Percentiles rank a stretch among this genome's conserved stretches.
phyloP scores from a whole-genome alignment of 148 eudicot species.

The Rhododendron henanense region DNA sequence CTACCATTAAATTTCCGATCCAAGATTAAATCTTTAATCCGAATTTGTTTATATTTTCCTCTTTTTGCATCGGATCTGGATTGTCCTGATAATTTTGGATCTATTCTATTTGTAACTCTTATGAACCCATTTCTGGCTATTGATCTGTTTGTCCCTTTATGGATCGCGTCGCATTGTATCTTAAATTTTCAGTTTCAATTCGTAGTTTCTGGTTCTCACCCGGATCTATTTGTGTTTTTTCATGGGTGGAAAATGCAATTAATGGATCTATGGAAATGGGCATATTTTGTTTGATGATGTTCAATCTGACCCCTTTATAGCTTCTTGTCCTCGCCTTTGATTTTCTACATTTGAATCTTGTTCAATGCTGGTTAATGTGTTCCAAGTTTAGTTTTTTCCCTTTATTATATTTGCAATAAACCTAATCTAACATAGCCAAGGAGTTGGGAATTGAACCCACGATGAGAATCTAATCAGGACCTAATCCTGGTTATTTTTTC shows the following conservation, averaged over 20 bases:
- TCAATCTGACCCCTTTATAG: neutral
- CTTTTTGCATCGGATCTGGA: slow-evolving; percentile 15
- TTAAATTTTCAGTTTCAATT: neutral
- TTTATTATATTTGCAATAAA: neutral
- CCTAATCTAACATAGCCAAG: neutral
- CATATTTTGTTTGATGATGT: neutral
- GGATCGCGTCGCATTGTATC: neutral
- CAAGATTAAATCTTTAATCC: neutral
- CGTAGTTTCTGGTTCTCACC: neutral
- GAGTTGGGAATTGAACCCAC: neutral
- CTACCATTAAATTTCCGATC: neutral
- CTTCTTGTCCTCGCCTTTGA: neutral
- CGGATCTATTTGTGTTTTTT: neutral
- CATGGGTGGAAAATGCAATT: neutral
- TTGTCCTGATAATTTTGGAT: slow-evolving; percentile 3
- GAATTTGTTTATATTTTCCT: neutral
- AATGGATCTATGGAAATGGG: neutral
- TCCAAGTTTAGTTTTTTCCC: neutral
- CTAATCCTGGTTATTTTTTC: neutral
- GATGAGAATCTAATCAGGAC: neutral
- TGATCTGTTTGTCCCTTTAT: neutral
- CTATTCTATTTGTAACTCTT: neutral
- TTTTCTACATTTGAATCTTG: neutral
- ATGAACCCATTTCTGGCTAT: neutral
- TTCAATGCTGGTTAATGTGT: neutral